Base-by-base conservation (phyloP, 2,329 filamentous ascomycete species). In the Colletotrichum neosansevieriae region DNA sequence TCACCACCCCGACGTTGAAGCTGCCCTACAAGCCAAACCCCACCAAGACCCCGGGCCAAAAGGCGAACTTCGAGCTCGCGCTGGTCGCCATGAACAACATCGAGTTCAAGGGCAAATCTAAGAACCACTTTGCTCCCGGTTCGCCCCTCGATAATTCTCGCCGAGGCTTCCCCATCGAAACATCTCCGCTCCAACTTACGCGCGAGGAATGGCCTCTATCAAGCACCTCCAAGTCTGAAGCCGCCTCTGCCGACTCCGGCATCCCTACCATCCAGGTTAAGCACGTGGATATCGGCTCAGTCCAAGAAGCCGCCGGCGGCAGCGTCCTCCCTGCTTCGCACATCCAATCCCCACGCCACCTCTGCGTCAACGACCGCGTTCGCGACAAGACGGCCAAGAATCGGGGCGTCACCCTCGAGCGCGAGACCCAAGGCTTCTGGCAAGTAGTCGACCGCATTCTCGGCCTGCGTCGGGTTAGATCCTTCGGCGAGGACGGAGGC, bases 221-320 rank as follows among this genome's bases (percentile, higher is more conserved):
- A 2, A 6, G 17, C 12, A 13, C 47, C 15, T 12, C 32, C 6
- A 17, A n/a, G 5, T n/a, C n/a, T 6, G 15, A 6, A n/a, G 24
- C 15, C 51, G 34, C 13, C 7, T 34, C 50, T 2, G 10, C 51
- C 0, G 4, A 21, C 17, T 15, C 29, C 4, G 11, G 5, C 5
- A 40, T 63, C 32, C 60, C 60, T 4, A n/a, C 21, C 15, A 63
- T 63, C 42, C 51, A 32, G 4, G 42, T 63, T 49, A 34, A 63
- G 42, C 32, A 38, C 42, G 32, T 32, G 15, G 51, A 49, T 11
- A 10, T 29, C 0, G 34, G 45, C 10, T 12, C 32, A 10, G 17
- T 6, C 7, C 58, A n/a, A 4, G 5, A 12, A n/a, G 19, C 19
- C 12, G 17, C 32, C 4, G 21, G 60, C 32, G 42, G 6, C 42